phyloP scores from a whole-genome alignment of 2,329 filamentous ascomycete species.

The Trichoderma guizhouense region DNA sequence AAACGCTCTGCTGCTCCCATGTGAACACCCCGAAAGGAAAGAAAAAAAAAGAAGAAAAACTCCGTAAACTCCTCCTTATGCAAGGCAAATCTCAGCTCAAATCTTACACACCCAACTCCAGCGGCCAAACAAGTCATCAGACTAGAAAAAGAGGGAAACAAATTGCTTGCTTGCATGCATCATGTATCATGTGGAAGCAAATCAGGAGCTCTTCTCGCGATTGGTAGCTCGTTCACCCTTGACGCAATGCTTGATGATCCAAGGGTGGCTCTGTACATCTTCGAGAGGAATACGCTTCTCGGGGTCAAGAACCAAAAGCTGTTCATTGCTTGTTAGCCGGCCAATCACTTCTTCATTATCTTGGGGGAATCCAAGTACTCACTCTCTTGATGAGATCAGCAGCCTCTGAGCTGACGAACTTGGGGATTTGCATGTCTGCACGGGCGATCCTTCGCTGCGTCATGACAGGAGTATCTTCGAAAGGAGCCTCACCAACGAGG shows the following conservation, averaged over 20 bases:
- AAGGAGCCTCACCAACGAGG: constrained; percentile 90
- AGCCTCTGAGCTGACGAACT: constrained; percentile 86
- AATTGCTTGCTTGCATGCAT: constrained; percentile 5
- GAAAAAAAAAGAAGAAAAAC: neutral
- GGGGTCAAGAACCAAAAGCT: constrained; percentile 87
- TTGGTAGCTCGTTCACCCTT: constrained; percentile 55
- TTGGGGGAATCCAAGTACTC: constrained; percentile 36
- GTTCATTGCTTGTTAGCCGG: constrained; percentile 26
- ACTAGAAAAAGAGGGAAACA: constrained; percentile 4
- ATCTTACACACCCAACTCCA: constrained; percentile 7
- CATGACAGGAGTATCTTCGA: constrained; percentile 93
- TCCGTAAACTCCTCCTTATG: constrained; percentile 26
- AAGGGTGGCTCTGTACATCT: constrained; percentile 84
- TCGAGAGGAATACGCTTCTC: constrained; percentile 90
- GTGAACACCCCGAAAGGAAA: neutral
- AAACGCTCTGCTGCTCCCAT: neutral
- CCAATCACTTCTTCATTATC: neutral
- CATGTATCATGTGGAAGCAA: constrained; percentile 20
- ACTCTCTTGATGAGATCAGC: constrained; percentile 90
- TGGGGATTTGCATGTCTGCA: constrained; percentile 88
- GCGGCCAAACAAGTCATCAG: constrained; percentile 3
- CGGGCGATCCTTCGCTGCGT: constrained; percentile 85
- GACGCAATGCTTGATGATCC: constrained; percentile 94
- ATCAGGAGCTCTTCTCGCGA: constrained; percentile 42
- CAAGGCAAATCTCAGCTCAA: constrained; percentile 19